Evolutionary conservation across 1,284 basidiomycete species (phyloP).

Genomic region (Thelephora terrestris): DNA sequence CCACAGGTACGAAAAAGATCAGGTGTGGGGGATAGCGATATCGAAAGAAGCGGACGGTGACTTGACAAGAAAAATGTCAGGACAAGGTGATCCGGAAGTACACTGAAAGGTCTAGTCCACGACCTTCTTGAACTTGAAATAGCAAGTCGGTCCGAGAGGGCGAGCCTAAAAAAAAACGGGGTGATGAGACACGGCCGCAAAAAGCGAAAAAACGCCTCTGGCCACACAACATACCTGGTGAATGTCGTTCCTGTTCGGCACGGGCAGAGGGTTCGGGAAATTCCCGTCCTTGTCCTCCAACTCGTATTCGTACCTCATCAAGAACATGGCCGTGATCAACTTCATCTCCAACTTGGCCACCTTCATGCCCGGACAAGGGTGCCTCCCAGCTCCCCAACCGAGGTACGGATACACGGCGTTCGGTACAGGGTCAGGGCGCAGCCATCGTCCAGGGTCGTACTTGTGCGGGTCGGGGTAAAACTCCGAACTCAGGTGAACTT

Average conservation of each 20-base stretch:
- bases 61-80: too few relatives aligned
- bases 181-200: background rate
- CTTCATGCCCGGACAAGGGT: slow-evolving; percentile 26
- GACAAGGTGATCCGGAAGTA: too few relatives aligned
- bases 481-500: slow-evolving; percentile 23
- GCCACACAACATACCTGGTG: background rate
- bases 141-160: background rate
- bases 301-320: slow-evolving; percentile 23
- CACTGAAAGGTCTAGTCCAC: too few relatives aligned
- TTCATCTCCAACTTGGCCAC: slow-evolving; percentile 30
- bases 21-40: too few relatives aligned
- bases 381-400: slow-evolving; percentile 28
- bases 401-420: slow-evolving; percentile 12
- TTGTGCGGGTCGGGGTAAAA: slow-evolving; percentile 24
- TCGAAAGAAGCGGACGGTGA: too few relatives aligned
- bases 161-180: background rate
- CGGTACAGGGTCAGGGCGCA: slow-evolving; percentile 1
- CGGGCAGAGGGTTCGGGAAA: background rate
- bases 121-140: background rate
- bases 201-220: background rate
- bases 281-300: slow-evolving; percentile 18
- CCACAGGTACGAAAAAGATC: too few relatives aligned
- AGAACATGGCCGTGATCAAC: slow-evolving; percentile 22
- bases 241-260: background rate
- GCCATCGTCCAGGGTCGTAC: slow-evolving; percentile 26